Evolutionary conservation across 140 eudicot genomes (phyloP), one percentile per base, ranked within the genome.

Genomic region (Ambrosia hybrid): DNA sequence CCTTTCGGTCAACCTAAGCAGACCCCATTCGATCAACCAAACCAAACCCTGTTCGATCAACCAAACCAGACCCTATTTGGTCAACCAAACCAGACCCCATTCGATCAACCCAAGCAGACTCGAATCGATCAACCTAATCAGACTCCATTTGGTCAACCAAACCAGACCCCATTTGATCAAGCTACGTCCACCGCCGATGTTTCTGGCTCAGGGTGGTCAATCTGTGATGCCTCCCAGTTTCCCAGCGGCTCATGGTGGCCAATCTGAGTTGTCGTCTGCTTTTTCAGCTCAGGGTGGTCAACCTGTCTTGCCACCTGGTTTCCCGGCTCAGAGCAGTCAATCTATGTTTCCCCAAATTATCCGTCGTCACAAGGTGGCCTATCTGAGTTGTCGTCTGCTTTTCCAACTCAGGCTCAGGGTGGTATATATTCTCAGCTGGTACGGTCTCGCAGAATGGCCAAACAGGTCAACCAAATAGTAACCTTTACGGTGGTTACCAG

Each of bases 401-500:
- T 74, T 63, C 77, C 82, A 3, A 76, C 82, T 82, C 81, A 66
- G 38, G 36, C 71, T 58, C 82, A 79, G n/a, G 61, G 70, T 63
- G 86, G 88, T 55, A 78, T 74, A 34, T 60, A 79, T 17, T 76
- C 75, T 26, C 80, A 75, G 49, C 45, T 62, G 68, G 52, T 66
- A 16, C 69, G 6, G 57, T 52, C 51, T 56, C 78, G 30, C 89
- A 77, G 43, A 59, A 65, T 56, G 82, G 78, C 68, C 85, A 76
- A 53, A 55, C 88, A 12, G 57, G 70, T 46, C 83, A 58, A 15
- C 82, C 79, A 51, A 80, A 64, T 68, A 84, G 65, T 68, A 83
- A 68, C 76, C 70, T 52, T 38, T 76, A 85, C 53, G 88, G 81
- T 5, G 65, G 79, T 71, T 87, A 77, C 73, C 93, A 72, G 65